Conservation (phyloP, 2,329 filamentous ascomycete species). For the Hortaea werneckii region DNA sequence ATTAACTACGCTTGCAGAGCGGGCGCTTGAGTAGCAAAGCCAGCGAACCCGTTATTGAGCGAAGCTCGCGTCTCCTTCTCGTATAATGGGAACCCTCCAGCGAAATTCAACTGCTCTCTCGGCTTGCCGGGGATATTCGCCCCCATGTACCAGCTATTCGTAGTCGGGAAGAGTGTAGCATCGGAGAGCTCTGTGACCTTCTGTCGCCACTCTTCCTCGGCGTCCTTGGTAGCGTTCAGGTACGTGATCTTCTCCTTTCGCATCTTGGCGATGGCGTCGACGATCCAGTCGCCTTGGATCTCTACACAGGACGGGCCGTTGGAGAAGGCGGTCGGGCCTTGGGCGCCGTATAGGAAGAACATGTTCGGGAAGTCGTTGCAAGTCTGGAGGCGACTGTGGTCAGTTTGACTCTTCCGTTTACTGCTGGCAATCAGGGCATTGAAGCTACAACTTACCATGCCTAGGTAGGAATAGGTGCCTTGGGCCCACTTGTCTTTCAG, state of each 20-base stretch:
- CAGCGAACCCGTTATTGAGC: slow-evolving; percentile 24
- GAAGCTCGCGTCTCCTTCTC: slow-evolving; percentile 27
- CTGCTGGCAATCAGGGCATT: slow-evolving; percentile 24
- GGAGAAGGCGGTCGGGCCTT: slow-evolving; percentile 35
- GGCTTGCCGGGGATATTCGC: slow-evolving; percentile 36
- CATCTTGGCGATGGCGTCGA: slow-evolving; percentile 31
- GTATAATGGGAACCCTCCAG: slow-evolving; percentile 28
- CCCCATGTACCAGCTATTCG: slow-evolving; percentile 32
- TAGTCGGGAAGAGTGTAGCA: slow-evolving; percentile 32
- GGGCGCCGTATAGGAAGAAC: slow-evolving; percentile 25
- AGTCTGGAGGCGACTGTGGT: not conserved
- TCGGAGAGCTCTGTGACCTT: slow-evolving; percentile 30
- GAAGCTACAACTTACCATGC: slow-evolving; percentile 20
- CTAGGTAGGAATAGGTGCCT: slow-evolving; percentile 32
- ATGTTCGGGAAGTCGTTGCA: not conserved
- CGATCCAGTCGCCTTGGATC: slow-evolving; percentile 36
- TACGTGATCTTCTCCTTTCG: slow-evolving; percentile 26
- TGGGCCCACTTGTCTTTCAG: slow-evolving; percentile 34
- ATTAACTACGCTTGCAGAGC: not conserved
- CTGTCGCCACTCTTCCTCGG: slow-evolving; percentile 31
- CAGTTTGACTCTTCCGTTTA: slow-evolving; percentile 1
- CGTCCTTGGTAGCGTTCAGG: slow-evolving; percentile 32
- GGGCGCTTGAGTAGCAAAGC: slow-evolving; percentile 10
- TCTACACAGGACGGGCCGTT: slow-evolving; percentile 38
- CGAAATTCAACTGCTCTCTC: slow-evolving; percentile 24